Evolutionary conservation across 139 green algal genomes (phyloP).

Genomic region (Penium margaritaceum): DNA sequence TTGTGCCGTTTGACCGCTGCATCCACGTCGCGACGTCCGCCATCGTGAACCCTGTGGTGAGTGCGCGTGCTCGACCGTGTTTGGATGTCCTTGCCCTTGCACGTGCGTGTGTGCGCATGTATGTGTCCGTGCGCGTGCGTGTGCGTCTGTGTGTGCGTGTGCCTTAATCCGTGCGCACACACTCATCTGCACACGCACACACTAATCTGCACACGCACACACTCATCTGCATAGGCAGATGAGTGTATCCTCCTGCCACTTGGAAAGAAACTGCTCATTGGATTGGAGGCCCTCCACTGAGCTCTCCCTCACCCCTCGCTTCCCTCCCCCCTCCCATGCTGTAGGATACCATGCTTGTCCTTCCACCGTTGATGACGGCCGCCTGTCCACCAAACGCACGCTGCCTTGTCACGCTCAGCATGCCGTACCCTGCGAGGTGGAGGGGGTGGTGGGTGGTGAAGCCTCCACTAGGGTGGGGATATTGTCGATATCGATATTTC

Average conservation of each 20-base stretch:
- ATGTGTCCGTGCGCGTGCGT: neutral
- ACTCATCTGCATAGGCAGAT: no score
- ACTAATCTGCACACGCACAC: no score
- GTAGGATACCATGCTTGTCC: neutral
- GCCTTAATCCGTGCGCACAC: no score
- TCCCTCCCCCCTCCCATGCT: neutral
- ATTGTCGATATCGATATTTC: no score
- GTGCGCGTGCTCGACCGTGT: neutral
- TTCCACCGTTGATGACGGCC: neutral
- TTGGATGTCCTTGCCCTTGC: neutral
- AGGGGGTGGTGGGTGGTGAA: no score
- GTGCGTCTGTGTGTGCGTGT: neutral
- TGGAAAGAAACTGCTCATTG: no score
- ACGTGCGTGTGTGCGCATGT: neutral
- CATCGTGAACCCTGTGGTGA: neutral
- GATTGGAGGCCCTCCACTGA: no score
- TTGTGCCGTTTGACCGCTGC: conserved; percentile 85
- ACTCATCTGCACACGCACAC: no score
- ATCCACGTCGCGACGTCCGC: conserved; percentile 42
- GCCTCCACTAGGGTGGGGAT: no score
- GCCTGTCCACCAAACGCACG: neutral
- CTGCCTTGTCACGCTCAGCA: no score
- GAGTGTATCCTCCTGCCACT: no score
- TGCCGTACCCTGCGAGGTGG: no score
- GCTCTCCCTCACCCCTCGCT: neutral